Conservation (phyloP, 257 asterid genomes). For the Sherardia arvensis region DNA sequence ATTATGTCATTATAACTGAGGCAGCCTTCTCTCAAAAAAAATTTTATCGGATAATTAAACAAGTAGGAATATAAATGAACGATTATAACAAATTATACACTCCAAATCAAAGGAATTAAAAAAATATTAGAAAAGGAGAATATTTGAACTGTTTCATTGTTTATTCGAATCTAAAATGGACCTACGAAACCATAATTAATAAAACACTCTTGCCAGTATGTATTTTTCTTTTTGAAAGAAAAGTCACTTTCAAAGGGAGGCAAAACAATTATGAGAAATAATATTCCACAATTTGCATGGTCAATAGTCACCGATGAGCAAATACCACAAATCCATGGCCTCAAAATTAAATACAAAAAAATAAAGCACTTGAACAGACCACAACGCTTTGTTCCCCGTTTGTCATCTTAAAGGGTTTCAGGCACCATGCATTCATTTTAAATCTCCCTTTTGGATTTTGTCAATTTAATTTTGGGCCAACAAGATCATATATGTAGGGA, state of each 20-base stretch:
- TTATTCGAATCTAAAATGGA: slow-evolving; percentile 6
- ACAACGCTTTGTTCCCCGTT: neutral
- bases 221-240: neutral
- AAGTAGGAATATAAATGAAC: neutral
- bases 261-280: neutral
- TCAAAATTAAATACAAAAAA: neutral
- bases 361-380: neutral
- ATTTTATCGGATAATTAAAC: neutral
- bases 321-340: neutral
- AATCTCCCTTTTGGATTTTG: neutral
- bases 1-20: no score
- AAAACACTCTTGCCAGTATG: neutral
- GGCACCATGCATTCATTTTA: neutral
- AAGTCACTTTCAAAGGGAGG: neutral
- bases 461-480: neutral
- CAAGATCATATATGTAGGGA: neutral
- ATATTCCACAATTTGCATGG: neutral
- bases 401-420: neutral
- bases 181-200: neutral
- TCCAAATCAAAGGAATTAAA: neutral
- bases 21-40: no score
- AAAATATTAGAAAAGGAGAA: neutral
- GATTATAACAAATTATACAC: neutral
- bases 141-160: neutral
- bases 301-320: neutral